These are phyloP conservation scores for Claviceps pazoutovae DNA, from an alignment of 2,329 filamentous ascomycete species.

Conservation along the genomic window DNA sequence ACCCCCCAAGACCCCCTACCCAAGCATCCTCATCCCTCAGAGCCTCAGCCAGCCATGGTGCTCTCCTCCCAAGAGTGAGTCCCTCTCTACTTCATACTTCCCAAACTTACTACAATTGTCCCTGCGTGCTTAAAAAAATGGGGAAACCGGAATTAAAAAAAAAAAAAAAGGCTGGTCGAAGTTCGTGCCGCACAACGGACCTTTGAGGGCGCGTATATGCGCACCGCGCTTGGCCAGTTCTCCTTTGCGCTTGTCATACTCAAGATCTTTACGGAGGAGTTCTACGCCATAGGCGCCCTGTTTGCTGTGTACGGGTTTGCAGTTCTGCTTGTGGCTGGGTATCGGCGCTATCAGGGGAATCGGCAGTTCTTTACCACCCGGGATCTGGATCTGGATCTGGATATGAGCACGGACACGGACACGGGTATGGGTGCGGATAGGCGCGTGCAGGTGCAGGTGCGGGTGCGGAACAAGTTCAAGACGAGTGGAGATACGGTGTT, in stretches of 20 bases:
- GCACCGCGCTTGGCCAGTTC: slow-evolving; percentile 88
- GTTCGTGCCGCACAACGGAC: slow-evolving; percentile 90
- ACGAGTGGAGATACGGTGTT: slow-evolving; percentile 51
- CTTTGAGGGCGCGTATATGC: slow-evolving; percentile 93
- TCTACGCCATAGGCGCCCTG: slow-evolving; percentile 91
- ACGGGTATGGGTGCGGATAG: not conserved
- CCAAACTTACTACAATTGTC: slow-evolving; percentile 7
- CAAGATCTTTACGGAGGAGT: slow-evolving; percentile 92
- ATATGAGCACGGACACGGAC: not conserved
- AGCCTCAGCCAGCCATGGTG: slow-evolving; percentile 47
- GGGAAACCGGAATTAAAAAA: not conserved
- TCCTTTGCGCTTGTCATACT: slow-evolving; percentile 80
- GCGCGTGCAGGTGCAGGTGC: not conserved
- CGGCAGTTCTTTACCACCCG: slow-evolving; percentile 68
- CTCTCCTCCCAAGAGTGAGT: slow-evolving; percentile 59
- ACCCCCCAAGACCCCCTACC: slow-evolving; percentile 62
- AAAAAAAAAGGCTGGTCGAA: slow-evolving; percentile 55
- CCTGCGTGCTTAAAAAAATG: not conserved
- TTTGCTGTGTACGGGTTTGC: slow-evolving; percentile 86
- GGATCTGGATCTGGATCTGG: not conserved
- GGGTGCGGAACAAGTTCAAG: slow-evolving; percentile 38
- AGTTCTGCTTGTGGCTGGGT: slow-evolving; percentile 68
- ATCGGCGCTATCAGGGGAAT: slow-evolving; percentile 82
- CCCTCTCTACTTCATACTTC: not conserved
- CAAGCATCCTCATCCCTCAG: slow-evolving; percentile 69